A percentile compares a stretch with the other conserved stretches of the same genome.
These are phyloP conservation scores for Picea sitchensis DNA, from an alignment of 75 land plant genomes.

Conservation along the genomic window DNA sequence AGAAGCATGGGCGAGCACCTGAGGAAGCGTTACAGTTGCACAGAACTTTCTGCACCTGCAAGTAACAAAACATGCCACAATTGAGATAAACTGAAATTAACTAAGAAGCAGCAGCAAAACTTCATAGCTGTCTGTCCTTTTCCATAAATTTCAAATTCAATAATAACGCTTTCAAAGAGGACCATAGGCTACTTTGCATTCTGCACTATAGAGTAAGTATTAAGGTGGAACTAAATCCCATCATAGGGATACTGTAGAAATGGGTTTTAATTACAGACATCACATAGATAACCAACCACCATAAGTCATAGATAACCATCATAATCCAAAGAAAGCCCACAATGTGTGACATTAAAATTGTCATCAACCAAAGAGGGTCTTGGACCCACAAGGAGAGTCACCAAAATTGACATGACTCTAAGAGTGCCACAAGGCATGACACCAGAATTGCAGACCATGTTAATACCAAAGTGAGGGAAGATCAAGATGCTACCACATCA, in stretches of 20 bases:
- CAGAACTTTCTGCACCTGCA: slow-evolving; percentile 56
- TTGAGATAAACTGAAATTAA: not conserved
- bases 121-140: not conserved
- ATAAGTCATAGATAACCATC: too few relatives aligned
- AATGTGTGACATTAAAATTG: too few relatives aligned
- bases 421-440: too few relatives aligned
- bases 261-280: too few relatives aligned
- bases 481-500: too few relatives aligned
- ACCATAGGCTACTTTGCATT: not conserved
- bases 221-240: not conserved
- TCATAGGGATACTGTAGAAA: not conserved
- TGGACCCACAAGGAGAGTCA: too few relatives aligned
- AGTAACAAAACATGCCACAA: not conserved
- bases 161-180: not conserved
- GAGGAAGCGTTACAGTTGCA: slow-evolving; percentile 20
- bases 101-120: not conserved
- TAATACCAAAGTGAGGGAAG: too few relatives aligned
- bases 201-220: not conserved
- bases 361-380: too few relatives aligned
- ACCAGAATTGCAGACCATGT: too few relatives aligned
- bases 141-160: not conserved
- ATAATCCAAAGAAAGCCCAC: too few relatives aligned
- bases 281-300: too few relatives aligned
- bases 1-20: slow-evolving; percentile 42
- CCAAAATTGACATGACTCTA: too few relatives aligned